Conservation (phyloP, 1,284 basidiomycete genomes). For the Athelia sp. region DNA sequence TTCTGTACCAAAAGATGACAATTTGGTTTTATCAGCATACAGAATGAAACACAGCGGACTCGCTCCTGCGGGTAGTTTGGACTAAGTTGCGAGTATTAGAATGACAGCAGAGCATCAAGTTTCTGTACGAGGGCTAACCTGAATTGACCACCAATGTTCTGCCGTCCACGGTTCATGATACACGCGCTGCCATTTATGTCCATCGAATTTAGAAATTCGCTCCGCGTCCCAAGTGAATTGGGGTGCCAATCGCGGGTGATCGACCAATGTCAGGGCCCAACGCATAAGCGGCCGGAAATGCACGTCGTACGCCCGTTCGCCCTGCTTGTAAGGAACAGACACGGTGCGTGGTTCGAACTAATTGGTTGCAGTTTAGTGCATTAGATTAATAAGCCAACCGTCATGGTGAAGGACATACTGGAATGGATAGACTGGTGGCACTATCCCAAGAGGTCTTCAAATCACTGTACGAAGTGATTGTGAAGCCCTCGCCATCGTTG, state of each 20-base stretch:
- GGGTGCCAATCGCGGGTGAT: slow-evolving; percentile 11
- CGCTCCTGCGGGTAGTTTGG: slow-evolving; percentile 13
- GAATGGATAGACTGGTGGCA: too few species aligned
- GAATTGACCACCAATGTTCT: slow-evolving; percentile 20
- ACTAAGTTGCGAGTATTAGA: slow-evolving; percentile 8
- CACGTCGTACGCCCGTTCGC: slow-evolving; percentile 11
- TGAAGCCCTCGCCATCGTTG: not conserved
- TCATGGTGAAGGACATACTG: not conserved
- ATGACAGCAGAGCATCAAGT: not conserved
- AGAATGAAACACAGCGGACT: slow-evolving; percentile 23
- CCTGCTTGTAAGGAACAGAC: slow-evolving; percentile 12
- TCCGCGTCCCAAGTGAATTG: slow-evolving; percentile 20
- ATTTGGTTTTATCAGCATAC: slow-evolving; percentile 41
- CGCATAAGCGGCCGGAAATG: slow-evolving; percentile 14
- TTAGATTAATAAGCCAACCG: not conserved
- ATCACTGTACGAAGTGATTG: not conserved
- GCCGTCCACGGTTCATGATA: slow-evolving; percentile 30
- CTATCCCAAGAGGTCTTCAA: too few species aligned
- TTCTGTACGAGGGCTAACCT: slow-evolving; percentile 15
- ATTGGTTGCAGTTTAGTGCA: not conserved
- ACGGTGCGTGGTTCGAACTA: slow-evolving; percentile 16
- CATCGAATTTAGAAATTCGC: slow-evolving; percentile 23
- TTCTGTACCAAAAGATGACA: slow-evolving; percentile 36
- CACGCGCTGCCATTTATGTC: slow-evolving; percentile 21
- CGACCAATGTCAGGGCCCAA: slow-evolving; percentile 14